Conservation (phyloP, 345 rosid species). For the Pseudoturritis turrita region DNA sequence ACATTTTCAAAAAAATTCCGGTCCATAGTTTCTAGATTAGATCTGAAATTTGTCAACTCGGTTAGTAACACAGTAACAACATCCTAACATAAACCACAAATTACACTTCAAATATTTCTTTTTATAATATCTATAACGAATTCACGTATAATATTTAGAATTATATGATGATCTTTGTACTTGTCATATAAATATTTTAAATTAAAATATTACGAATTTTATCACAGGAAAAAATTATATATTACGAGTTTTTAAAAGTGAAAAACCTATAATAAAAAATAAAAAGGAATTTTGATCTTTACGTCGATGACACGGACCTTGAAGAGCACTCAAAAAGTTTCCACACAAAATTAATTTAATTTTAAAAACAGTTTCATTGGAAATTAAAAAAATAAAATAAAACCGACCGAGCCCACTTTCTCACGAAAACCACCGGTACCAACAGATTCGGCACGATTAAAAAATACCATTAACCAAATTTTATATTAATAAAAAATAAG, state of each 20-base stretch:
- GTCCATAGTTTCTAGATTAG: neutral
- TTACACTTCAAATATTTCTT: too few species aligned
- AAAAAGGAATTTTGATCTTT: neutral
- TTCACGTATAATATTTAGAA: neutral
- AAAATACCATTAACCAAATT: neutral
- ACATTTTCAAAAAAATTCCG: too few species aligned
- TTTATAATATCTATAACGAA: too few species aligned
- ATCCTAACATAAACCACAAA: too few species aligned
- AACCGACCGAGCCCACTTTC: constrained; percentile 22
- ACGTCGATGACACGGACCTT: constrained; percentile 2
- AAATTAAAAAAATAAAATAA: neutral
- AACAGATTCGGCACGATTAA: constrained; percentile 10
- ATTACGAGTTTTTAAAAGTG: neutral
- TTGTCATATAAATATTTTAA: neutral
- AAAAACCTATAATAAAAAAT: neutral
- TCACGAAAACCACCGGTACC: constrained; percentile 21
- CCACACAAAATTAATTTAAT: neutral
- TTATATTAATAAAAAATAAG: neutral
- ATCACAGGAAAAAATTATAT: too few species aligned
- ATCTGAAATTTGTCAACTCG: too few species aligned
- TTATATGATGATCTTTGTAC: neutral
- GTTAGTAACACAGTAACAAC: too few species aligned
- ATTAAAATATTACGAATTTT: neutral
- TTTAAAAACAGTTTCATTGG: neutral
- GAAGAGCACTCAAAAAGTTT: neutral